phyloP scores from a whole-genome alignment of 2,329 filamentous ascomycete species.

The Hypocreales sp. region DNA sequence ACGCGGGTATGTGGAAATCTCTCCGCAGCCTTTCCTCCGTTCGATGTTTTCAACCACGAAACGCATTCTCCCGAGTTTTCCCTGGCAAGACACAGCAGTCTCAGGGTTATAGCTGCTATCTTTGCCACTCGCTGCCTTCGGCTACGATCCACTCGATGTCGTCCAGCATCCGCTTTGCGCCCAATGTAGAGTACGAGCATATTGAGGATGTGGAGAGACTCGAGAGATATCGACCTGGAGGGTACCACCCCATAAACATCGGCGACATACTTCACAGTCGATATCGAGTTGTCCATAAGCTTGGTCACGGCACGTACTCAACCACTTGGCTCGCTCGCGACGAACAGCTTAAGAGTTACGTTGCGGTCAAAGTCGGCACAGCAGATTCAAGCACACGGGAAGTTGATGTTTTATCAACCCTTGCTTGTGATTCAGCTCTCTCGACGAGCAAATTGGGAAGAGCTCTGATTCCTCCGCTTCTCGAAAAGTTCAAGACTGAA shows the following conservation, averaged over 20 bases:
- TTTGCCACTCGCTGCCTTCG: neutral
- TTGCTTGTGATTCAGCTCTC: neutral
- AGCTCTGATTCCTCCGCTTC: slow-evolving; percentile 4
- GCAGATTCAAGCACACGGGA: slow-evolving; percentile 9
- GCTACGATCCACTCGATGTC: neutral
- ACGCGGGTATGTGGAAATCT: too few relatives aligned
- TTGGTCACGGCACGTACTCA: slow-evolving; percentile 14
- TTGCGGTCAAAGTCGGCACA: slow-evolving; percentile 15
- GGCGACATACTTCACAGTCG: slow-evolving; percentile 16
- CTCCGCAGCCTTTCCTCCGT: too few relatives aligned
- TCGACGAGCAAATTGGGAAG: neutral
- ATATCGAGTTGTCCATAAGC: slow-evolving; percentile 13
- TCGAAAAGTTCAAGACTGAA: slow-evolving; percentile 10
- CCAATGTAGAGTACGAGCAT: slow-evolving; percentile 3
- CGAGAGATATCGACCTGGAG: slow-evolving; percentile 15
- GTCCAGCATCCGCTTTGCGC: neutral
- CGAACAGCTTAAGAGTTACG: slow-evolving; percentile 9
- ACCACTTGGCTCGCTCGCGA: slow-evolving; percentile 18
- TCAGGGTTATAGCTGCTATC: too few relatives aligned
- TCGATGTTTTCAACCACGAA: too few relatives aligned
- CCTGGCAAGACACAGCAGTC: too few relatives aligned
- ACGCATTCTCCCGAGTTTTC: too few relatives aligned
- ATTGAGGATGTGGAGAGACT: slow-evolving; percentile 10
- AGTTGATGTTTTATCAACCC: slow-evolving; percentile 7
- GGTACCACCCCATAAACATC: slow-evolving; percentile 22